Evolutionary conservation across 2,329 filamentous ascomycete genomes (phyloP).

Genomic region (Sordariomycetes sp.): DNA sequence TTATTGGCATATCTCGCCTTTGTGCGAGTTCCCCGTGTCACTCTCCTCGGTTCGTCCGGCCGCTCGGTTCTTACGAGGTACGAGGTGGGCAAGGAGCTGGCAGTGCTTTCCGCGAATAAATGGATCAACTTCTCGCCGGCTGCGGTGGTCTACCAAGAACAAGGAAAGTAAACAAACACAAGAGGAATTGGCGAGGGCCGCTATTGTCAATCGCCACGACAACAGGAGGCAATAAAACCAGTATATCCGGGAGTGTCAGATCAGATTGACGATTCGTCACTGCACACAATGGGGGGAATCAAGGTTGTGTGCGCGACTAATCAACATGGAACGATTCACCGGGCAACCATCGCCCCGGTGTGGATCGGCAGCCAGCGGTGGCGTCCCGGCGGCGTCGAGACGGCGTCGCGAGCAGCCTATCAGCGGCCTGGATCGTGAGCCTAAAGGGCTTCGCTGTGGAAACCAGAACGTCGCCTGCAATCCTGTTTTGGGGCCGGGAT

Average conservation of each 20-base stretch:
- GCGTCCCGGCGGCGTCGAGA: neutral
- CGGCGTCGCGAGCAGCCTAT: neutral
- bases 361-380: neutral
- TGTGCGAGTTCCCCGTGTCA: neutral
- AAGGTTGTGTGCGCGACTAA: too few relatives aligned
- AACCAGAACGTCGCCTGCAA: neutral
- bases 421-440: neutral
- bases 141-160: too few relatives aligned
- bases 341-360: neutral
- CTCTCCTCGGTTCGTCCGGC: neutral
- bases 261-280: neutral
- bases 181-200: neutral
- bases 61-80: neutral
- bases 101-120: neutral
- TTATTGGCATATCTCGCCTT: neutral
- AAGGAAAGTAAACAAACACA: neutral
- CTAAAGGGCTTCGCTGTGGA: neutral
- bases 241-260: neutral
- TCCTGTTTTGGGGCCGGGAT: neutral
- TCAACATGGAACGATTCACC: neutral
- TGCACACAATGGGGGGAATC: too few relatives aligned
- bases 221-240: neutral
- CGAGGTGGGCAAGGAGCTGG: neutral
- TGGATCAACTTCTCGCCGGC: neutral
- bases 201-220: neutral